phyloP scores from a whole-genome alignment of 2,329 filamentous ascomycete genomes.

The Aureobasidium pullulans region DNA sequence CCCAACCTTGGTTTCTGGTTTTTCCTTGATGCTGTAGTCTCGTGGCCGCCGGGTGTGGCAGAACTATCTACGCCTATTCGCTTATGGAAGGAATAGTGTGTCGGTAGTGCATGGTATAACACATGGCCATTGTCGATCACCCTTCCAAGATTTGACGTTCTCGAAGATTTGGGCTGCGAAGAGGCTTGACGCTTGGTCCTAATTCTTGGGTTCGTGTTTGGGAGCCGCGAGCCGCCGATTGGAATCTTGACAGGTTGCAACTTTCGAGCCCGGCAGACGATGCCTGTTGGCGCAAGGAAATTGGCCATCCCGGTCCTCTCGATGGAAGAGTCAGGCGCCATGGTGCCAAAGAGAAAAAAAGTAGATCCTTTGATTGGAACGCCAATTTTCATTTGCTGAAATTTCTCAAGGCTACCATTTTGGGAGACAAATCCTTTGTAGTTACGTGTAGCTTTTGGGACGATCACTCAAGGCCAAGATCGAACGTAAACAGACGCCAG shows the following conservation, averaged over 20 bases:
- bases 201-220: slow-evolving; percentile 6
- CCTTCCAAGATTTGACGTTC: slow-evolving; percentile 10
- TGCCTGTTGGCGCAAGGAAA: slow-evolving; percentile 8
- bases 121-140: slow-evolving; percentile 13
- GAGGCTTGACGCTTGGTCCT: slow-evolving; percentile 13
- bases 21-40: slow-evolving; percentile 1
- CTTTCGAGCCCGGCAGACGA: neutral
- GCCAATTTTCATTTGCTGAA: slow-evolving; percentile 8
- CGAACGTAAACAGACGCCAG: neutral
- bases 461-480: neutral
- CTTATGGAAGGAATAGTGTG: slow-evolving; percentile 10
- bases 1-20: neutral
- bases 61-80: slow-evolving; percentile 7
- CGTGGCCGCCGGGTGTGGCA: slow-evolving; percentile 7
- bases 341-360: slow-evolving; percentile 2
- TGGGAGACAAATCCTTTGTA: neutral
- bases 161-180: slow-evolving; percentile 13
- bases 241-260: slow-evolving; percentile 14
- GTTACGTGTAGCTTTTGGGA: slow-evolving; percentile 4
- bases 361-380: neutral
- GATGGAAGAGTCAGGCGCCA: slow-evolving; percentile 6
- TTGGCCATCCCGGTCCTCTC: neutral
- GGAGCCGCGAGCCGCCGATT: slow-evolving; percentile 13
- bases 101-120: slow-evolving; percentile 10
- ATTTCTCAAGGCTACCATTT: slow-evolving; percentile 4